Evolutionary conservation across 805 yeast genomes (phyloP), one percentile per base, ranked within the genome.

Genomic region (Yarrowia osloensis): DNA sequence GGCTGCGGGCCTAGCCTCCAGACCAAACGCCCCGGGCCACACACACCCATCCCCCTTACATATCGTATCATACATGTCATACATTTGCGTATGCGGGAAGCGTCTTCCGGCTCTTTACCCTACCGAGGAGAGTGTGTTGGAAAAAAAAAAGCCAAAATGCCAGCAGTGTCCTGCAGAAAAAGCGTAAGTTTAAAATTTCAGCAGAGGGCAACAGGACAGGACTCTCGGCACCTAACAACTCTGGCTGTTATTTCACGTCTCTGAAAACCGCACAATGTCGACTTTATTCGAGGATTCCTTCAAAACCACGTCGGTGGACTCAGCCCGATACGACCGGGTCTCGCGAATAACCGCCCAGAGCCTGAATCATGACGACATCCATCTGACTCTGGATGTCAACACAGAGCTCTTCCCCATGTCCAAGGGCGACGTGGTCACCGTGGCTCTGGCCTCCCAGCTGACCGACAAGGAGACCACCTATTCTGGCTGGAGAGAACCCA

Each of bases 221-320:
- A 24, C 28, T 39, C 61, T 35, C 40, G 40, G 40, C 40, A 35
- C 35, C 9, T 11, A 7, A 31, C 35, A 7, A 11, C 11, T 11
- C 11, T 12, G 39, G 13, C 19, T 5, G 39, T 35, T 13, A 31
- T 7, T 13, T 31, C 13, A 2, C 3, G 35, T 31, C 35, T 31
- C 13, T 31, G 35, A 42, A 6, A 12, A 44, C 29, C 15, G 49
- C 28, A 42, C 13, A 28, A 85, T 86, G 91, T 84, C 89, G 40
- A 77, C 89, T 74, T 84, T 95, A 71, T 95, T 95, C 77, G 98
- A 95, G 78, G 98, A 94, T 79, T 87, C 93, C 75, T 95, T 94
- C 81, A 86, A 86, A 70, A 87, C 95, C 73, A 87, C 89, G 69
- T 86, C 93, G 49, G 88, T 90, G 59, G 98, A 94, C 75, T 79